Evolutionary conservation across 306 rosid species (phyloP).

Genomic region (Prinsepia uniflora): DNA sequence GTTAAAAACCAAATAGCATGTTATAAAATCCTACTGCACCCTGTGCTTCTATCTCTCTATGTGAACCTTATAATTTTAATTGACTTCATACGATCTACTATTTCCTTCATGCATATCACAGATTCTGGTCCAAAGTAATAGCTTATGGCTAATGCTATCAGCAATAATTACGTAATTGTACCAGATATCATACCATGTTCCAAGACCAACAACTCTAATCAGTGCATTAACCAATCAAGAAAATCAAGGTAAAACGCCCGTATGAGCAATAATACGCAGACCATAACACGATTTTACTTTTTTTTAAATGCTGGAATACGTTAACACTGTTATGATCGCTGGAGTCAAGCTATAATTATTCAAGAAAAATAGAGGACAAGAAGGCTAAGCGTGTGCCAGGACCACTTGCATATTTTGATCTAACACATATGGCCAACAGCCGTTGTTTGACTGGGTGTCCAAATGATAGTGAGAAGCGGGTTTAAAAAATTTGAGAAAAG

Average conservation of each 20-base stretch:
- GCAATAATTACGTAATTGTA: background rate
- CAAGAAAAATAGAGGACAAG: background rate
- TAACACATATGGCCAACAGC: background rate
- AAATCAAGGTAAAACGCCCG: background rate
- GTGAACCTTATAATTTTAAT: background rate
- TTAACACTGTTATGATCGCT: background rate
- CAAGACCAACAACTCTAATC: background rate
- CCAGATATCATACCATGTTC: background rate
- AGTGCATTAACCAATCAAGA: conserved; percentile 6
- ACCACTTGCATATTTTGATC: too few relatives aligned
- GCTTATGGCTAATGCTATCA: background rate
- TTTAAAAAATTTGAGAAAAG: conserved; percentile 11
- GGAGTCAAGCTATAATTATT: background rate
- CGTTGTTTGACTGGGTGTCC: background rate
- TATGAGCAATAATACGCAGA: background rate
- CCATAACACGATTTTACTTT: background rate
- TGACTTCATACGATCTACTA: background rate
- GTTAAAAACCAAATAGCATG: background rate
- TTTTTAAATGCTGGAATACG: background rate
- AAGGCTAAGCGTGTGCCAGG: background rate
- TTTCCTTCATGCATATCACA: background rate
- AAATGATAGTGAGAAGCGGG: background rate
- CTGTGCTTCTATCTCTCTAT: background rate
- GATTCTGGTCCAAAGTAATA: background rate
- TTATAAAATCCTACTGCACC: background rate